A percentile compares a stretch with the other conserved stretches of the same genome.
phyloP scores from a whole-genome alignment of 192 early-diverging fungal species.

The Coemansia sp. region DNA sequence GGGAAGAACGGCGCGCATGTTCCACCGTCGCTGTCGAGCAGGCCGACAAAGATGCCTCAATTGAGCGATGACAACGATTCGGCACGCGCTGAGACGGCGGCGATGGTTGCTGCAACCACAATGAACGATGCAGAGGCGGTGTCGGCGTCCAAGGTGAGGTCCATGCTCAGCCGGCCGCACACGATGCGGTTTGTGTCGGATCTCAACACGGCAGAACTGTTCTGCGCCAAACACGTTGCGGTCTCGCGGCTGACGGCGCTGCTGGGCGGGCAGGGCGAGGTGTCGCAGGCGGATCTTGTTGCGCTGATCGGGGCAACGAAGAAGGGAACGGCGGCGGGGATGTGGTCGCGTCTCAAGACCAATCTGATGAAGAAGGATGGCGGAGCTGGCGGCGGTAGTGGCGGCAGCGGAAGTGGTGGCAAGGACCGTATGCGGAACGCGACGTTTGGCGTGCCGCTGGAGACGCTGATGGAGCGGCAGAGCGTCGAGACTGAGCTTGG shows the following conservation, averaged over 20 bases:
- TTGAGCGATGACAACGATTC: constrained; percentile 40
- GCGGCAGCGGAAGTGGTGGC: constrained; percentile 8
- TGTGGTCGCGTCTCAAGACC: constrained; percentile 78
- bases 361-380: constrained; percentile 60
- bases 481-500: constrained; percentile 78
- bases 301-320: constrained; percentile 77
- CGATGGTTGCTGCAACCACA: not conserved
- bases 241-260: constrained; percentile 71
- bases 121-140: constrained; percentile 29
- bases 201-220: constrained; percentile 71
- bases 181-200: constrained; percentile 55
- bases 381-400: constrained; percentile 16
- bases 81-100: not conserved
- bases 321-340: constrained; percentile 52
- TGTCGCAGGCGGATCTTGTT: constrained; percentile 73
- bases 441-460: constrained; percentile 90
- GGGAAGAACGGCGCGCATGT: constrained; percentile 4
- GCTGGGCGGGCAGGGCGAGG: constrained; percentile 63
- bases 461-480: constrained; percentile 78
- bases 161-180: constrained; percentile 53
- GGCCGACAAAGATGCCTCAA: constrained; percentile 41
- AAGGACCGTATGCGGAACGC: constrained; percentile 62
- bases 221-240: constrained; percentile 84
- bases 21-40: constrained; percentile 10
- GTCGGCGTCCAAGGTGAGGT: constrained; percentile 44